Base-by-base conservation (phyloP, 2,329 filamentous ascomycete species). In the Xylariales sp. region DNA sequence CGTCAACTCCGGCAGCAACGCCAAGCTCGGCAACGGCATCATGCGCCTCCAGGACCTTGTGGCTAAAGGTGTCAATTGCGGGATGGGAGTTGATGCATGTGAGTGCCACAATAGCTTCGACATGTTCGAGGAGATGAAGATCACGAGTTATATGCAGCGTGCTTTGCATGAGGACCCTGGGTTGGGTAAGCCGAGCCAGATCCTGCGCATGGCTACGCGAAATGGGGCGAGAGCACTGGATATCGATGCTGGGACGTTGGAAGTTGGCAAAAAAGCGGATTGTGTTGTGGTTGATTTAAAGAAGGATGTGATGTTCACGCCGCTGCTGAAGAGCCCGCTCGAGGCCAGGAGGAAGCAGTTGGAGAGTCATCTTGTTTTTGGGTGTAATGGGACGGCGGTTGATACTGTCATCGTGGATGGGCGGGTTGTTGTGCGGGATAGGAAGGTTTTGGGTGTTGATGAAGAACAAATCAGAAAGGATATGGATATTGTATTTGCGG, bases 61-160 rank as follows among this genome's bases (percentile, higher is more conserved):
- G 3, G 39, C 37, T 5, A 47, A 46, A 0, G 52, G 52, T 0
- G 51, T 55, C 19, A 55, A 55, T 39, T 44, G 53, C 16, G 51
- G 51, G 2, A 22, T 53, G 19, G 52, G 52, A 1, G 50, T 55
- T 3, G 51, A 54, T 42, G 52, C 51, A 14, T 53, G 47, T 24
- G 52, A 55, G 40, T 54, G 52, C 29, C 51, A 55, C 27, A 55
- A 55, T 24, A 54, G 50, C 14, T 45, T 44, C 4, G 52, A 55
- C 31, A 53, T 55, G 51, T 55, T 54, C 34, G 53, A 55, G 44
- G 40, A 40, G 19, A 47, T 55, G 50, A 55, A 55, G 38, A 49
- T 54, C 24, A 51, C 48, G 14, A 46, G 44, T 2, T 53, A 51
- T 27, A 48, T 51, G 45, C 50, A 53, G 42, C 40, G 50, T 10